Percentiles rank a stretch among this genome's conserved stretches.
phyloP scores from a whole-genome alignment of 2,329 filamentous ascomycete genomes.

The Diaporthe ilicicola region DNA sequence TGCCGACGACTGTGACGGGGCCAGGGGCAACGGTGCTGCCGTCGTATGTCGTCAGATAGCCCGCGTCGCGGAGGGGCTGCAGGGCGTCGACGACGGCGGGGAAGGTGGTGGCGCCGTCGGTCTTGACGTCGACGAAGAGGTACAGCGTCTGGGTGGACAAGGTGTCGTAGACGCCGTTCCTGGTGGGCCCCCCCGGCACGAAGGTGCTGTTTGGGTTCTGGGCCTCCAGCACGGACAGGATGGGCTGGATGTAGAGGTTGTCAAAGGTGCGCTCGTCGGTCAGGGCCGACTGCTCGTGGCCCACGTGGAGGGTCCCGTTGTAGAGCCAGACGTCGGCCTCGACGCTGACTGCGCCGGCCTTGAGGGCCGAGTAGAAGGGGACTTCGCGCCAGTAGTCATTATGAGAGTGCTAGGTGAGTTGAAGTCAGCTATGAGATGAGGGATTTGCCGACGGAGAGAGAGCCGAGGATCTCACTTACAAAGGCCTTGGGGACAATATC shows the following conservation, averaged over 20 bases:
- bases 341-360: slow-evolving; percentile 66
- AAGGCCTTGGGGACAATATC: slow-evolving; percentile 64
- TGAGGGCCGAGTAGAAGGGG: slow-evolving; percentile 69
- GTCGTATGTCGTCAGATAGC: slow-evolving; percentile 62
- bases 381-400: slow-evolving; percentile 76
- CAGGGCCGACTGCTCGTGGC: slow-evolving; percentile 65
- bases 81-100: slow-evolving; percentile 60
- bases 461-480: not conserved
- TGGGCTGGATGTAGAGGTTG: slow-evolving; percentile 69
- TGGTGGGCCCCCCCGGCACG: slow-evolving; percentile 48
- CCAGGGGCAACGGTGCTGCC: slow-evolving; percentile 57
- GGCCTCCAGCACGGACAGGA: slow-evolving; percentile 62
- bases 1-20: slow-evolving; percentile 72
- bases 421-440: not conserved
- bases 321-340: slow-evolving; percentile 76
- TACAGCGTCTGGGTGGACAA: slow-evolving; percentile 61
- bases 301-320: slow-evolving; percentile 65
- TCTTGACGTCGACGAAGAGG: slow-evolving; percentile 75
- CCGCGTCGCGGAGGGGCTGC: slow-evolving; percentile 61
- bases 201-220: slow-evolving; percentile 60
- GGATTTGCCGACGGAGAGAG: too few relatives aligned
- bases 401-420: slow-evolving; percentile 60
- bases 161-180: slow-evolving; percentile 63
- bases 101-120: slow-evolving; percentile 58
- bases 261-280: slow-evolving; percentile 63